Base-by-base conservation (phyloP, 768 basidiomycete genomes). In the Hygrocybe coccinea region DNA sequence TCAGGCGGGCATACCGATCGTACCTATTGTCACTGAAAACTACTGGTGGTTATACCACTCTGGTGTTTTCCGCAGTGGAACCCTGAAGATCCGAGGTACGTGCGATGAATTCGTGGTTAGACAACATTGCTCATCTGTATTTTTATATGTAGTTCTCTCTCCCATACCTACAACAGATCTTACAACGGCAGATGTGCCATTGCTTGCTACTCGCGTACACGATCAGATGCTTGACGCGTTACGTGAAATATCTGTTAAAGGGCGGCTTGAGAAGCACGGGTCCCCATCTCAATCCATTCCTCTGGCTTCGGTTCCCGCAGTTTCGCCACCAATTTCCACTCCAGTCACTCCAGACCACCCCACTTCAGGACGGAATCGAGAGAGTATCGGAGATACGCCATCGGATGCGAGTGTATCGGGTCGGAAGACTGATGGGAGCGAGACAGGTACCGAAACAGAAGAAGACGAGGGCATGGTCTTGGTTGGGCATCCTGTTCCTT, bases 1-100 rank as follows among this genome's bases (percentile, higher is more conserved):
- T 22, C 86, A 94, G 71, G 85, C 91, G 11, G 84, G 88, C 29
- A 80, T 98, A 45, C 95, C 97, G 5, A 86, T 99, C 64, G 81
- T 91, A 29, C 95, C 97, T 5, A 81, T 99, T 50, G 86, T 98
- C 2, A 84, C 85, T 50, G 93, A 98, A 75, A 97, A 97, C 69
- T 99, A 98, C 68, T 90, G 90, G 80, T 73, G 82, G 58, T 61
- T 95, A 45, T 98, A 97, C 69, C 84, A 82, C 65, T 79, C 84
- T 59, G 86, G 86, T 35, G 73, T 84, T 17, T 90, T 97, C 59
- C 84, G 85, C 37, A 70, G 77, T 22, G 95, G 95, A 0, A 79
- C 77, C 9, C 76, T 98, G 59, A 89, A 81, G 66, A 79, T 98
- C 60, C 84, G 82, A 79, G 91, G 97, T 92, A 64, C 56, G 84